phyloP scores from a whole-genome alignment of 2,329 filamentous ascomycete genomes.

The Teratosphaeria gauchensis region DNA sequence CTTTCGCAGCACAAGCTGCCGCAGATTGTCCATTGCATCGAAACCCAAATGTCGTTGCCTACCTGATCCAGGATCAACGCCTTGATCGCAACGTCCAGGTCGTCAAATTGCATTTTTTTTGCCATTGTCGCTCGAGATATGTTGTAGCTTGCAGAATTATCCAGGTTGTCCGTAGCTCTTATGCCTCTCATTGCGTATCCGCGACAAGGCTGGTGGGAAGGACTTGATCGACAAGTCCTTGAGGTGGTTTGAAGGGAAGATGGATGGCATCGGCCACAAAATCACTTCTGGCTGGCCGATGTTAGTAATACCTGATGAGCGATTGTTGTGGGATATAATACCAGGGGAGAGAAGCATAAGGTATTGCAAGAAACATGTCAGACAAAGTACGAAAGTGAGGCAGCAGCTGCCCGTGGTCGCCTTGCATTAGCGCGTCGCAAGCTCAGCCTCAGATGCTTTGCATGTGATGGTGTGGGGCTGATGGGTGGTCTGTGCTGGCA shows the following conservation, averaged over 20 bases:
- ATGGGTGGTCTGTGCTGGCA: too few species aligned
- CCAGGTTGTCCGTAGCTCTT: background rate
- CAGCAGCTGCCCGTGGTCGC: background rate
- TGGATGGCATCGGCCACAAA: background rate
- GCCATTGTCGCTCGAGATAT: background rate
- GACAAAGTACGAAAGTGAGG: background rate
- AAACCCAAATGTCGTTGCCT: slow-evolving; percentile 1
- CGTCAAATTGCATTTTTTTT: slow-evolving; percentile 9
- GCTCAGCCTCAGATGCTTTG: too few species aligned
- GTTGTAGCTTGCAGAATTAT: too few species aligned
- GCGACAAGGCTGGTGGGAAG: background rate
- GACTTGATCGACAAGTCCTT: background rate
- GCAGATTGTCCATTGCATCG: background rate
- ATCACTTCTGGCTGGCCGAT: background rate
- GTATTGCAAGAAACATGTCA: too few species aligned
- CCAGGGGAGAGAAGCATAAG: too few species aligned
- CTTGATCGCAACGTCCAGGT: slow-evolving; percentile 17
- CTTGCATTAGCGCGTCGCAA: too few species aligned
- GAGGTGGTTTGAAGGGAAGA: background rate
- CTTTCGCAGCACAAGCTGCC: background rate
- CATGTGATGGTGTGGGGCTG: too few species aligned
- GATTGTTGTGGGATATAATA: too few species aligned
- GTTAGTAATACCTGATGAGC: too few species aligned
- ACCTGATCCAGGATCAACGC: slow-evolving; percentile 17
- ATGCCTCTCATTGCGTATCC: background rate